Evolutionary conservation across 2,329 filamentous ascomycete genomes (phyloP).

Genomic region (Escovopsis sp.): DNA sequence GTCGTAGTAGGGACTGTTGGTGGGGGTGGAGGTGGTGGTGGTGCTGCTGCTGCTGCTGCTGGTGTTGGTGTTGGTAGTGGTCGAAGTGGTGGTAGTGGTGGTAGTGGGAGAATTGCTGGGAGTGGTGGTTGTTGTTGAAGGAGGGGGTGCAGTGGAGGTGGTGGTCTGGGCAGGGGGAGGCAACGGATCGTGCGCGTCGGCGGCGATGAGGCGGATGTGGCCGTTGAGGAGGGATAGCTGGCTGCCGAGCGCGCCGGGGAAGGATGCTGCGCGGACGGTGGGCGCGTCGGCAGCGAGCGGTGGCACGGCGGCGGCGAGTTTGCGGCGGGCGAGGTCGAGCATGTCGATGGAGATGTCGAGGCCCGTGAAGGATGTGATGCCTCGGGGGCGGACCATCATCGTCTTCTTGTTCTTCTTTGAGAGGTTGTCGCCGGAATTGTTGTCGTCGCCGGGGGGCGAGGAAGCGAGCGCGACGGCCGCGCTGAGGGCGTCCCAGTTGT

Average conservation of each 20-base stretch:
- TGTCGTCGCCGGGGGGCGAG: no score
- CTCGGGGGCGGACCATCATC: conserved; percentile 6
- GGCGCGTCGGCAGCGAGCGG: conserved; percentile 17
- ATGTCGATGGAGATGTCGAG: conserved; percentile 46
- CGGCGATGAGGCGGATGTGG: conserved; percentile 31
- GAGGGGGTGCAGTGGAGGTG: conserved; percentile 5
- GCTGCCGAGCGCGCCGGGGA: conserved; percentile 19
- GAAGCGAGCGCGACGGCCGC: conserved; percentile 5
- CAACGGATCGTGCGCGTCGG: conserved; percentile 30
- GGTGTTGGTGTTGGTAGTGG: no score
- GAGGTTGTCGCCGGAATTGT: background rate
- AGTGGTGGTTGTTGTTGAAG: conserved; percentile 50
- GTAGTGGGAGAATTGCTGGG: no score
- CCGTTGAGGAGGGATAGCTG: conserved; percentile 24
- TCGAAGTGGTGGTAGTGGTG: no score
- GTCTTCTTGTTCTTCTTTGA: conserved; percentile 6
- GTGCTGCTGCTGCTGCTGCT: no score
- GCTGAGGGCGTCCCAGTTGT: conserved; percentile 35
- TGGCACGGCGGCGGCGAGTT: conserved; percentile 31
- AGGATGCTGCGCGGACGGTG: conserved; percentile 17
- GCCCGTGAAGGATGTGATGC: conserved; percentile 42
- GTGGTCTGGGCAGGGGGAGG: conserved; percentile 23
- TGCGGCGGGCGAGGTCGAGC: conserved; percentile 39
- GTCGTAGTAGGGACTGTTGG: conserved; percentile 31
- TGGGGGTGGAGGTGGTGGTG: no score